These are phyloP conservation scores for Arctostaphylos glauca DNA, from an alignment of 148 eudicot genomes.

Conservation along the genomic window DNA sequence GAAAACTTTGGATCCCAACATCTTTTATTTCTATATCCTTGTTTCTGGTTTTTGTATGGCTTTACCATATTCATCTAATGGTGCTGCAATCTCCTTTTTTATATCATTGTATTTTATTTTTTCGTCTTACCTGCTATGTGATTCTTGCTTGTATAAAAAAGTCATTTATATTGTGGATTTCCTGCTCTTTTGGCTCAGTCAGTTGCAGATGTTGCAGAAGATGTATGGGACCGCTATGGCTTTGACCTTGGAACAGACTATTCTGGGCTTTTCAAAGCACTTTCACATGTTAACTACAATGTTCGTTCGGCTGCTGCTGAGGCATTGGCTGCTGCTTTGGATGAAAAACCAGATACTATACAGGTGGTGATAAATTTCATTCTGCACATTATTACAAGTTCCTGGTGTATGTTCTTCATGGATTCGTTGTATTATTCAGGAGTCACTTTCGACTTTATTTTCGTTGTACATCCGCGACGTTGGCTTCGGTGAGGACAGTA, in stretches of 20 bases:
- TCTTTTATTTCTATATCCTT: neutral
- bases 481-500: conserved; percentile 54
- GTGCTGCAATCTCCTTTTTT: neutral
- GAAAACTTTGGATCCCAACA: neutral
- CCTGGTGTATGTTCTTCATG: conserved; percentile 15
- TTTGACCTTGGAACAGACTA: conserved; percentile 79
- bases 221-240: conserved; percentile 93
- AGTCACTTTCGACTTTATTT: conserved; percentile 80
- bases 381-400: neutral
- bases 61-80: neutral
- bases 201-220: conserved; percentile 89
- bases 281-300: conserved; percentile 80
- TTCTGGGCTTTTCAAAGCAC: conserved; percentile 78
- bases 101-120: conserved; percentile 1
- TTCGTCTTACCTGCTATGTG: neutral
- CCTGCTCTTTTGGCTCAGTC: conserved; percentile 41
- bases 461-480: conserved; percentile 78
- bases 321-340: conserved; percentile 91
- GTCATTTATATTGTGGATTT: neutral
- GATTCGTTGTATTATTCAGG: conserved; percentile 42
- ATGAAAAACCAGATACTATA: conserved; percentile 85
- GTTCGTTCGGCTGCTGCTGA: conserved; percentile 92
- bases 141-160: neutral
- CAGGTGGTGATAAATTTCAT: conserved; percentile 45
- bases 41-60: neutral